phyloP scores from a whole-genome alignment of 1,139 yeast genomes.

The Yarrowia galli region DNA sequence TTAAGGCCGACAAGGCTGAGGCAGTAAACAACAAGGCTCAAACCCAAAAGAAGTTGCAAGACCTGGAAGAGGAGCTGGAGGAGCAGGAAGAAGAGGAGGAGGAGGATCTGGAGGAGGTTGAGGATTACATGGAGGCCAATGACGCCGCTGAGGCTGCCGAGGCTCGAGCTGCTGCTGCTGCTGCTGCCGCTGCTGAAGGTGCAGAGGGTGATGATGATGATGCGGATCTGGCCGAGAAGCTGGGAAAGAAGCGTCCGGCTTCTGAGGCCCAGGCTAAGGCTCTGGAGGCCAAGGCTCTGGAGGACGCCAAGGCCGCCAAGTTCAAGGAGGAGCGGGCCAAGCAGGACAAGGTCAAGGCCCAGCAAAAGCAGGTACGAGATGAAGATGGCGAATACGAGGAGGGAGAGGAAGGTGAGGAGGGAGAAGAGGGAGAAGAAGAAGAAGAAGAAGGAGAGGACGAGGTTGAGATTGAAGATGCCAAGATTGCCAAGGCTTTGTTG shows the following conservation, averaged over 20 bases:
- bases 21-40: neutral
- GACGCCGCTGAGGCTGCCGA: neutral
- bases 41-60: conserved; percentile 6
- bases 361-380: conserved; percentile 30
- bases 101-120: neutral
- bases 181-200: neutral
- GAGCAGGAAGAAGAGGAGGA: conserved; percentile 4
- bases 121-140: conserved; percentile 1
- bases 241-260: conserved; percentile 24
- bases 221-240: conserved; percentile 7
- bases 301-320: conserved; percentile 35
- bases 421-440: conserved; percentile 4
- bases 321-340: conserved; percentile 35
- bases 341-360: conserved; percentile 34
- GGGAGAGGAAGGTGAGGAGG: neutral
- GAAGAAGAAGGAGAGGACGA: neutral
- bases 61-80: neutral
- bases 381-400: conserved; percentile 14
- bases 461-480: conserved; percentile 10
- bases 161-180: conserved; percentile 4
- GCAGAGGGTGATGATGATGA: neutral
- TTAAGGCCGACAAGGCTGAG: neutral
- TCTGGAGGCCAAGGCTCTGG: conserved; percentile 1
- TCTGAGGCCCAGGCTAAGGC: conserved; percentile 26
- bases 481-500: conserved; percentile 23